Percentiles rank a stretch among this genome's conserved stretches.
phyloP scores from a whole-genome alignment of 257 asterid genomes.

The Petrea volubilis region DNA sequence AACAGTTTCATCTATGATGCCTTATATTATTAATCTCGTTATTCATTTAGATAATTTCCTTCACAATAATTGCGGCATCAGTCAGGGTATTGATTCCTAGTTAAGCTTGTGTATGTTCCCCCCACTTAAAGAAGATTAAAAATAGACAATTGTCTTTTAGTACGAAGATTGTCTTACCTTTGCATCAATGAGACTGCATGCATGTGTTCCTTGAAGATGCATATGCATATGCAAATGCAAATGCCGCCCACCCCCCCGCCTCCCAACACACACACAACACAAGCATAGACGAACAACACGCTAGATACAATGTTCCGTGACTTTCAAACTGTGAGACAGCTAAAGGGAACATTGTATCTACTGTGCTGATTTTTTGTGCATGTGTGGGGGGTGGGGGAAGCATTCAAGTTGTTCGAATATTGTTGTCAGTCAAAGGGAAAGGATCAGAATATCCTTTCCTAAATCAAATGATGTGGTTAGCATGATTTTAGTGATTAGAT shows the following conservation, averaged over 20 bases:
- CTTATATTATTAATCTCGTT: constrained; percentile 2
- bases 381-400: too few species aligned
- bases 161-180: background rate
- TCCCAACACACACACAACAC: background rate
- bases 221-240: background rate
- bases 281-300: background rate
- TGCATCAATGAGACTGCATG: background rate
- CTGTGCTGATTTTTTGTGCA: too few species aligned
- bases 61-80: background rate
- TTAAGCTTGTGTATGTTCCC: background rate
- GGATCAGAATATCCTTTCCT: too few species aligned
- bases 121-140: background rate
- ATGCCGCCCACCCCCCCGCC: too few species aligned
- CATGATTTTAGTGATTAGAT: too few species aligned
- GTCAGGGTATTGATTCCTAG: background rate
- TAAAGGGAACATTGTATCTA: too few species aligned
- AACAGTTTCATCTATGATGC: background rate
- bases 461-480: too few species aligned
- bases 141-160: background rate
- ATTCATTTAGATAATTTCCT: background rate
- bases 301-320: too few species aligned
- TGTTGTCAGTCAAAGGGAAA: too few species aligned
- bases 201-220: background rate
- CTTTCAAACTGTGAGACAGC: too few species aligned
- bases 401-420: too few species aligned